phyloP scores from a whole-genome alignment of 148 eudicot species.

The Spergularia bocconei region DNA sequence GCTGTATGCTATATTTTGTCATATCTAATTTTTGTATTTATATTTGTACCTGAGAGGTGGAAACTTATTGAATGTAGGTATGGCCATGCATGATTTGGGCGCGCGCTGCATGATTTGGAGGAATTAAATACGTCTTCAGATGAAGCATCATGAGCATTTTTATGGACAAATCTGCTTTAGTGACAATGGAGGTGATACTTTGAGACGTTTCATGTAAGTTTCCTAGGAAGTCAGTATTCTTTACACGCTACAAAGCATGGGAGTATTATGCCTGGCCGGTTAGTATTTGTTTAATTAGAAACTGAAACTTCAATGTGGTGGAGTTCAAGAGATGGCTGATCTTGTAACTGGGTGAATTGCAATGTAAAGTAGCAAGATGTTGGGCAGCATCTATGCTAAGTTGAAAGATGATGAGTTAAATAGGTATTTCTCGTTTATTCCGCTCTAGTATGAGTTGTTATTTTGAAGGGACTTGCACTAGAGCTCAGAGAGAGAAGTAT shows the following conservation, averaged over 20 bases:
- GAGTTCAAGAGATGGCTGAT: neutral
- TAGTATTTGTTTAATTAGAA: neutral
- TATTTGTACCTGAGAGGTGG: too few species aligned
- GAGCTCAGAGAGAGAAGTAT: too few species aligned
- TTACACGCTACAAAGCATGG: neutral
- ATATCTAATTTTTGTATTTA: neutral
- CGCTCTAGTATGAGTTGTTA: too few species aligned
- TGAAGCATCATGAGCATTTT: neutral
- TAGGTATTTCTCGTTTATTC: too few species aligned
- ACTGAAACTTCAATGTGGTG: neutral
- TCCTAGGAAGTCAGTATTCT: neutral
- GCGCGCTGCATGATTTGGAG: neutral
- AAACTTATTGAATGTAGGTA: neutral
- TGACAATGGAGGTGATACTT: constrained; percentile 3
- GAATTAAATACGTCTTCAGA: neutral
- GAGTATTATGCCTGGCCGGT: neutral
- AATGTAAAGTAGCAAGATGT: neutral
- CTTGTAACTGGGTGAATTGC: neutral
- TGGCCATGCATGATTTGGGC: neutral
- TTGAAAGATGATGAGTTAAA: too few species aligned
- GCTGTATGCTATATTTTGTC: neutral
- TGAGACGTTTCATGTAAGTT: constrained; percentile 6
- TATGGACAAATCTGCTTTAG: neutral
- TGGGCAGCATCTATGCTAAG: neutral
- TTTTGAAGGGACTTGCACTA: too few species aligned